A percentile compares a stretch with the other conserved stretches of the same genome.
Evolutionary conservation across 805 yeast species (phyloP).

Genomic region (Yarrowia yakushimensis): DNA sequence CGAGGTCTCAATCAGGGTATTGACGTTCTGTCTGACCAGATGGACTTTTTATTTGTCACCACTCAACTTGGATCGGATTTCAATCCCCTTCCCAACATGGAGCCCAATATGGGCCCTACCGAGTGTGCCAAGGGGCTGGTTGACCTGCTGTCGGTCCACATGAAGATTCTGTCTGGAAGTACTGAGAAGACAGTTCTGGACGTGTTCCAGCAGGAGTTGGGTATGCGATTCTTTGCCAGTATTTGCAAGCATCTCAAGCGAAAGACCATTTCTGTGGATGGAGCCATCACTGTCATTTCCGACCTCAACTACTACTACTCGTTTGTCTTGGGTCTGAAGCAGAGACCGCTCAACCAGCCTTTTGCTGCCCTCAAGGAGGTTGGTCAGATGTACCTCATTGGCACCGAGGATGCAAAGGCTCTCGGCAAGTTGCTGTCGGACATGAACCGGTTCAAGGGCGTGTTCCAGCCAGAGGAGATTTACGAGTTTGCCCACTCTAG

Average conservation of each 20-base stretch:
- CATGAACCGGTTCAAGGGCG: slow-evolving; percentile 79
- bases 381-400: slow-evolving; percentile 77
- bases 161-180: slow-evolving; percentile 68
- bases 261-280: slow-evolving; percentile 68
- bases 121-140: slow-evolving; percentile 64
- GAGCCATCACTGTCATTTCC: slow-evolving; percentile 76
- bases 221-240: slow-evolving; percentile 74
- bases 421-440: slow-evolving; percentile 81
- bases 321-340: slow-evolving; percentile 57
- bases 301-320: slow-evolving; percentile 78
- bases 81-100: slow-evolving; percentile 45
- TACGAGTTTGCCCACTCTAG: slow-evolving; percentile 86
- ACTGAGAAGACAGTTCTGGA: slow-evolving; percentile 87
- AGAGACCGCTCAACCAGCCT: slow-evolving; percentile 57
- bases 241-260: slow-evolving; percentile 74
- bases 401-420: slow-evolving; percentile 70
- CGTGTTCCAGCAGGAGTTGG: slow-evolving; percentile 91
- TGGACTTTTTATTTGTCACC: slow-evolving; percentile 57
- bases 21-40: slow-evolving; percentile 78
- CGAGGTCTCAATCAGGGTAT: slow-evolving; percentile 91
- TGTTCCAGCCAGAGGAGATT: slow-evolving; percentile 90
- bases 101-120: slow-evolving; percentile 48
- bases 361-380: slow-evolving; percentile 78
- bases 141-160: slow-evolving; percentile 62
- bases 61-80: slow-evolving; percentile 60